Evolutionary conservation across 1,284 basidiomycete genomes (phyloP).

Genomic region (Malassezia sp.): DNA sequence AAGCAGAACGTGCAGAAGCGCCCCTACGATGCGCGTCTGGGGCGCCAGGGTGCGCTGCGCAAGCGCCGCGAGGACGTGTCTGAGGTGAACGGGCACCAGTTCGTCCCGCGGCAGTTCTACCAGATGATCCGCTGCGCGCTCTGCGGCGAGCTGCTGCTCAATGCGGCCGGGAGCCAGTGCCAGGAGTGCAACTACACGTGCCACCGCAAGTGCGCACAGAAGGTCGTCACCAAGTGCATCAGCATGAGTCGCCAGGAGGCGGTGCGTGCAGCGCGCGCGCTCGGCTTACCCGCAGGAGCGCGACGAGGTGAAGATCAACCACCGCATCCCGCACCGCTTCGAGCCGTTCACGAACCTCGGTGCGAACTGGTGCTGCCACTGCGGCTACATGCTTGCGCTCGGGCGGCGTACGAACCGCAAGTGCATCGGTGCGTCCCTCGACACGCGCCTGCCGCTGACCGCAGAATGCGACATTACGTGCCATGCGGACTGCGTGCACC

Average conservation of each 20-base stretch:
- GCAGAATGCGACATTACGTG: constrained; percentile 95
- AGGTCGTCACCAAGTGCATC: constrained; percentile 98
- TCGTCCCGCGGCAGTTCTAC: constrained; percentile 93
- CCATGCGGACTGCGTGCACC: constrained; percentile 92
- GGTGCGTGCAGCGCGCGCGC: too few species aligned
- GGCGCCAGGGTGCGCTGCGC: constrained; percentile 91
- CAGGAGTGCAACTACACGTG: constrained; percentile 98
- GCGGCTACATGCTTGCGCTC: constrained; percentile 83
- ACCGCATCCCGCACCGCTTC: constrained; percentile 97
- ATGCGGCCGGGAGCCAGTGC: constrained; percentile 94
- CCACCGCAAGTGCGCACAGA: constrained; percentile 94
- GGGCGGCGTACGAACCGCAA: constrained; percentile 91
- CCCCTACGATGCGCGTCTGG: constrained; percentile 73
- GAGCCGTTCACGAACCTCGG: constrained; percentile 93
- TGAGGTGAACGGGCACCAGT: constrained; percentile 99
- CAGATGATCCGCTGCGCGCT: constrained; percentile 91
- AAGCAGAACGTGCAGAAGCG: constrained; percentile 65
- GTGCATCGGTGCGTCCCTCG: too few species aligned
- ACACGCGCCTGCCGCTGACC: too few species aligned
- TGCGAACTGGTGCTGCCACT: constrained; percentile 99
- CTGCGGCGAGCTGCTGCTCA: constrained; percentile 92
- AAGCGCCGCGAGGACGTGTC: constrained; percentile 97
- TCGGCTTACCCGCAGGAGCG: too few species aligned
- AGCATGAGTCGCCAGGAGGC: constrained; percentile 81
- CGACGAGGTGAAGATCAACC: constrained; percentile 97